A percentile compares a stretch with the other conserved stretches of the same genome.
Evolutionary conservation across 805 yeast species (phyloP).

Genomic region (Myxozyma neotropica): DNA sequence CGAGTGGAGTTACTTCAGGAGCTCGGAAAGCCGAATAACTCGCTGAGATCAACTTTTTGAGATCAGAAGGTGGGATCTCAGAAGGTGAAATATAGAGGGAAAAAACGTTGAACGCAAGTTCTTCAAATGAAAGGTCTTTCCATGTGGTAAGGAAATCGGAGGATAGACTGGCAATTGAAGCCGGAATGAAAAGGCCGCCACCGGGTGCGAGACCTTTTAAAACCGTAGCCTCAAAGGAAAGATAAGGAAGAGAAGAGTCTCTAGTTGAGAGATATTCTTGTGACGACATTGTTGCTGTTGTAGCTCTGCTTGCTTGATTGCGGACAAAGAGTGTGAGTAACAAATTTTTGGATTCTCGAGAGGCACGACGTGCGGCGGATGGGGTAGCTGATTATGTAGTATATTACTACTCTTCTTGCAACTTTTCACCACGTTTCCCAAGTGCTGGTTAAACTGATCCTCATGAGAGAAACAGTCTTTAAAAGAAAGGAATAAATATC

Average conservation of each 20-base stretch:
- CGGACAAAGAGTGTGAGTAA: not conserved
- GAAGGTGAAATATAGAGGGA: constrained; percentile 69
- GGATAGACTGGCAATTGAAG: constrained; percentile 70
- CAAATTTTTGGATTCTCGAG: not conserved
- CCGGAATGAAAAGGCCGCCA: constrained; percentile 93
- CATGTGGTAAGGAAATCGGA: constrained; percentile 62
- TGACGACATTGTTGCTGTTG: constrained; percentile 10
- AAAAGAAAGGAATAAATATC: too few relatives aligned
- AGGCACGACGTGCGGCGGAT: not conserved
- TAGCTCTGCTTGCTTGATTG: not conserved
- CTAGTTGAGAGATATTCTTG: constrained; percentile 46
- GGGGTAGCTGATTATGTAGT: not conserved
- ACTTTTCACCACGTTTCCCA: too few relatives aligned
- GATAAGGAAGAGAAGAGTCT: constrained; percentile 41
- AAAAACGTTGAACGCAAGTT: constrained; percentile 84
- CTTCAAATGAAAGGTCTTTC: constrained; percentile 76
- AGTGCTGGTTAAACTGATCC: too few relatives aligned
- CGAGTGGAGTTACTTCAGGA: constrained; percentile 84
- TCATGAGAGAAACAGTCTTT: too few relatives aligned
- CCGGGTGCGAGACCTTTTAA: constrained; percentile 86
- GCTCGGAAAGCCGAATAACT: constrained; percentile 92
- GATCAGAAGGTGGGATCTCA: constrained; percentile 75
- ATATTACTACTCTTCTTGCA: too few relatives aligned
- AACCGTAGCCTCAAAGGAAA: constrained; percentile 47
- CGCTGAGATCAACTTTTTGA: constrained; percentile 59